phyloP scores from a whole-genome alignment of 768 basidiomycete species.

The Russula vinacea region DNA sequence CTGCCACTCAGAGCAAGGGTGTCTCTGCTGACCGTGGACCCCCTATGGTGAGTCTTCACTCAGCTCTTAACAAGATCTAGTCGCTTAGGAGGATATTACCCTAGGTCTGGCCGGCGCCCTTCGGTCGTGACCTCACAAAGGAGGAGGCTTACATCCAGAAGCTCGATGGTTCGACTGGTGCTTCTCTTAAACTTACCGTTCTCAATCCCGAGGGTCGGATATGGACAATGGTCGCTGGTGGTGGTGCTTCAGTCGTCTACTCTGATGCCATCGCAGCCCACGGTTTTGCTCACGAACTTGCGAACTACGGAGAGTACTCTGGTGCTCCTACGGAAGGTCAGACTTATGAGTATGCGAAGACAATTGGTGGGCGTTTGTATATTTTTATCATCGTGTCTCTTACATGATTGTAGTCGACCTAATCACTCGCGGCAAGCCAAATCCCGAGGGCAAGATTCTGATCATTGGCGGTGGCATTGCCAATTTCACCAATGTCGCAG shows the following conservation, averaged over 20 bases:
- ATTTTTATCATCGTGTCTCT: conserved; percentile 10
- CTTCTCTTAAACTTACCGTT: conserved; percentile 96
- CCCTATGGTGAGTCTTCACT: conserved; percentile 66
- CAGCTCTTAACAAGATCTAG: not conserved
- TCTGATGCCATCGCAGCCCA: conserved; percentile 83
- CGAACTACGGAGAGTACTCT: conserved; percentile 99
- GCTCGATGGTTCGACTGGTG: conserved; percentile 94
- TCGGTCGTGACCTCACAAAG: conserved; percentile 96
- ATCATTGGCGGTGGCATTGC: conserved; percentile 99
- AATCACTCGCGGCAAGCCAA: conserved; percentile 84
- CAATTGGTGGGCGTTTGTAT: conserved; percentile 63
- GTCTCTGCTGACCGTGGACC: conserved; percentile 91
- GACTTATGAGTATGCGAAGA: conserved; percentile 99
- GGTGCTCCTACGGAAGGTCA: conserved; percentile 98
- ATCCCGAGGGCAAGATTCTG: conserved; percentile 91
- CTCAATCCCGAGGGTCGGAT: conserved; percentile 92
- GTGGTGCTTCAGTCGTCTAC: conserved; percentile 74
- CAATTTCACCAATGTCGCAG: conserved; percentile 99
- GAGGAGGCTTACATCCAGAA: conserved; percentile 99
- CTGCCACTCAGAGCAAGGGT: conserved; percentile 45
- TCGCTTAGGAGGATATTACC: not conserved
- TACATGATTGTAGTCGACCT: conserved; percentile 64
- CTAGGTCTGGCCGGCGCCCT: conserved; percentile 84
- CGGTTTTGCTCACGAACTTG: conserved; percentile 94
- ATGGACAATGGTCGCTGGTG: conserved; percentile 99